Percentiles rank a stretch among this genome's conserved stretches.
Conservation (phyloP, 352 stramenopile genomes). For the Phytophthora megakarya region DNA sequence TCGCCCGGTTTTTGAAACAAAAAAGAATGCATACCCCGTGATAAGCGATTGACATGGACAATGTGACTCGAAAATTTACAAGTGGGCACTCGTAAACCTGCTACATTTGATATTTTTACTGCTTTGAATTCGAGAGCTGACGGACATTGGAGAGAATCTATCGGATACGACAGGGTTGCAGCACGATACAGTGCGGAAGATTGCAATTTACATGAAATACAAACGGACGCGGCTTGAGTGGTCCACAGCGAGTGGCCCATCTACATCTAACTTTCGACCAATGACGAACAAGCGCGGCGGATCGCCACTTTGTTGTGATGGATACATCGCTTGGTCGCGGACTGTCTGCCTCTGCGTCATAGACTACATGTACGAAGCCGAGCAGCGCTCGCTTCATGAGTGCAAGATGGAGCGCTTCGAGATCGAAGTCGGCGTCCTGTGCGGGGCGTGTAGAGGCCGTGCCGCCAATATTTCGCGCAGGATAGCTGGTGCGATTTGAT, state of each 20-base stretch:
- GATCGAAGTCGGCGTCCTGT: slow-evolving; percentile 3
- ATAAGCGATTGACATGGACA: too few relatives aligned
- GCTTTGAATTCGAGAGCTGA: too few relatives aligned
- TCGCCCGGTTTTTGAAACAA: background rate
- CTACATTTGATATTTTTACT: too few relatives aligned
- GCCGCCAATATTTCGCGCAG: slow-evolving; percentile 30
- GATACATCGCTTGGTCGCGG: slow-evolving; percentile 8
- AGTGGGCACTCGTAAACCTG: too few relatives aligned
- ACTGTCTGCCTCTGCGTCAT: slow-evolving; percentile 8
- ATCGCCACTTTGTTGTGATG: slow-evolving; percentile 13
- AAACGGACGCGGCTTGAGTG: slow-evolving; percentile 8
- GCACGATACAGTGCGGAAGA: background rate
- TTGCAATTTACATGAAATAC: slow-evolving; percentile 11
- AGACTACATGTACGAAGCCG: background rate
- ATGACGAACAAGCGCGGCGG: slow-evolving; percentile 26
- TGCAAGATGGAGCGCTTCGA: background rate
- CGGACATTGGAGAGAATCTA: too few relatives aligned
- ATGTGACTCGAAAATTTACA: too few relatives aligned
- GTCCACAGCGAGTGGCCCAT: slow-evolving; percentile 11
- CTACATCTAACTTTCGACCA: slow-evolving; percentile 23
- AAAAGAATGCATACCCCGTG: background rate
- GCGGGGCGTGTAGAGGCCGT: slow-evolving; percentile 14
- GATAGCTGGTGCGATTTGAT: slow-evolving; percentile 25
- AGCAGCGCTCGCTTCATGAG: background rate
- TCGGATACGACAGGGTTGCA: background rate